Base-by-base conservation (phyloP, 2,329 filamentous ascomycete genomes). In the Pseudofabraea citricarpa region DNA sequence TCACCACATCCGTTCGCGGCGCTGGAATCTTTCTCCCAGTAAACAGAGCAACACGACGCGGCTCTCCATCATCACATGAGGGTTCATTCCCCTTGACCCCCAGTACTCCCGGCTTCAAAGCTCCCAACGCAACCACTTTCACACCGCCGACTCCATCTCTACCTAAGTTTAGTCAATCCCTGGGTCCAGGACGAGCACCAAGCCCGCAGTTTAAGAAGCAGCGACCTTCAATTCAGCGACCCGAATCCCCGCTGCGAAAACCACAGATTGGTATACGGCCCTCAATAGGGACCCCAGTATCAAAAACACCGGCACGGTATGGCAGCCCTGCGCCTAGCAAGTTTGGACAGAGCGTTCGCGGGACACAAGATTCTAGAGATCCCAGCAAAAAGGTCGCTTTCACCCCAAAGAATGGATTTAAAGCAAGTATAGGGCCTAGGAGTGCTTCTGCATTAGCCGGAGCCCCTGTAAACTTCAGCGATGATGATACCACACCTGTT, bases 1-100 rank as follows among this genome's bases (percentile, higher is more conserved):
- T 98, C 64, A 75, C 73, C 26, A 95, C 93, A 9, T 75, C 76
- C 3, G 68, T 83, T 18, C 79, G 87, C 1, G 89, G 89, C 49
- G 82, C 93, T 2, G 93, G 93, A 48, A 97, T 98, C 58, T 98
- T 98, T 62, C 75, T 98, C 12, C 93, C 93, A 3, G 71, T 93
- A 13, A 80, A 83, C 62, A 93, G 94, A 63, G 87, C 87, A 24
- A 74, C 77, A 59, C 86, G 78, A 64, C 83, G 80, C 60, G 78
- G 77, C 39, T 79, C 77, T 31, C 73, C 74, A 18, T 66, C 70
- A 12, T 69, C 72, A 22, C 70, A 77, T 27, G 68, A 68, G 26
- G 72, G 70, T 40, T 70, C 74, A 6, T 76, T 77, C 51, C 78
- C 85, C 6, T 70, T 77, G 42, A 90, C 85, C 2, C 86, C 90